Percentiles rank a stretch among this genome's conserved stretches.
Evolutionary conservation across 2,329 filamentous ascomycete species (phyloP).

Genomic region (Cyanodermella asteris): DNA sequence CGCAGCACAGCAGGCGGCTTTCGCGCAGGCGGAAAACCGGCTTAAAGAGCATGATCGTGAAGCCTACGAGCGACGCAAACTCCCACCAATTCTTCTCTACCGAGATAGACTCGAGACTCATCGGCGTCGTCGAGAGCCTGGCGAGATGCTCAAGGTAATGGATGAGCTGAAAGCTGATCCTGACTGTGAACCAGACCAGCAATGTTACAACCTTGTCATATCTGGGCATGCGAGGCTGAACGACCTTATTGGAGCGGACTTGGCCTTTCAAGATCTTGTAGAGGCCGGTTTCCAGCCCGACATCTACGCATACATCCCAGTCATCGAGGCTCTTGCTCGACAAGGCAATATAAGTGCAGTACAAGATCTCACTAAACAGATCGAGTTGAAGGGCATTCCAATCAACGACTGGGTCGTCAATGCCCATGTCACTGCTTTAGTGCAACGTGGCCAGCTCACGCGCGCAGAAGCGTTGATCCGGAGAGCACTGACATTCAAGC

Average conservation of each 20-base stretch:
- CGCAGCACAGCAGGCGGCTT: no score
- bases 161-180: conserved; percentile 35
- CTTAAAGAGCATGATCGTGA: no score
- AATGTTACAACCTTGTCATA: conserved; percentile 58
- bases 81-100: no score
- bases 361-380: conserved; percentile 40
- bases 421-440: no score
- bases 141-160: no score
- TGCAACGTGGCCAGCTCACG: no score
- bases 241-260: conserved; percentile 44
- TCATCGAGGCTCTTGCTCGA: conserved; percentile 50
- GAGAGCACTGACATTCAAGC: no score
- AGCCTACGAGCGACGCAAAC: no score
- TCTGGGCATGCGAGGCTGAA: conserved; percentile 44
- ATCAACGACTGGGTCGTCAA: no score
- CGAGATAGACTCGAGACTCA: no score
- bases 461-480: no score
- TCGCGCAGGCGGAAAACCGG: no score
- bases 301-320: conserved; percentile 42
- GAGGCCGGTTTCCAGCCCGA: conserved; percentile 31
- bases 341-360: conserved; percentile 54
- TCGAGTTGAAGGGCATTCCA: conserved; percentile 30
- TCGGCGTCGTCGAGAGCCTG: conserved; percentile 25
- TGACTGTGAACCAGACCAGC: conserved; percentile 31
- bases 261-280: conserved; percentile 40